Evolutionary conservation across 192 early-diverging fungal genomes (phyloP).

Genomic region (Linnemannia schmuckeri): DNA sequence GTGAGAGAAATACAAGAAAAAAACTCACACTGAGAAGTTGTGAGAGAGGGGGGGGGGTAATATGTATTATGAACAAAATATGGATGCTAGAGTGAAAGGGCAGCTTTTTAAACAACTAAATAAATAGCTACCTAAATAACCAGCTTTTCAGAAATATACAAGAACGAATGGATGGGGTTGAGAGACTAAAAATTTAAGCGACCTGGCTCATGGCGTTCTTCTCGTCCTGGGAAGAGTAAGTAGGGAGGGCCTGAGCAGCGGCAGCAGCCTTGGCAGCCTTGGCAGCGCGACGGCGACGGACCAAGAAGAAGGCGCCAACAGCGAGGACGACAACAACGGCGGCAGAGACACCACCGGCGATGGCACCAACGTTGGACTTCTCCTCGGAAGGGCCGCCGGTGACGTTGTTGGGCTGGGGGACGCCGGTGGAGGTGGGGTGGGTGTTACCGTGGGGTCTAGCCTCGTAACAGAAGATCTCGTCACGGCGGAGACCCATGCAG

Average conservation of each 20-base stretch:
- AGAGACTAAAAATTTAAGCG: constrained; percentile 4
- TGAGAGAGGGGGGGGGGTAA: background rate
- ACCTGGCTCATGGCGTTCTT: constrained; percentile 49
- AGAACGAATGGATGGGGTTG: background rate
- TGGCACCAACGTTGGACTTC: constrained; percentile 41
- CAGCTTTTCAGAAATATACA: background rate
- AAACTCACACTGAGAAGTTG: background rate
- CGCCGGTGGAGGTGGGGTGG: background rate
- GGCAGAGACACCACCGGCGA: constrained; percentile 51
- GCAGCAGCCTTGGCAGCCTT: constrained; percentile 29
- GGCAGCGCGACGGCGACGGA: constrained; percentile 45
- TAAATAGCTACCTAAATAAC: constrained; percentile 8
- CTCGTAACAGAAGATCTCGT: constrained; percentile 44
- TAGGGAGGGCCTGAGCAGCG: constrained; percentile 20
- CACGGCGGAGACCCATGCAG: constrained; percentile 35
- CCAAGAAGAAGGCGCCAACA: constrained; percentile 41
- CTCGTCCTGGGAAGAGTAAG: constrained; percentile 41
- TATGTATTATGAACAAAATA: constrained; percentile 12
- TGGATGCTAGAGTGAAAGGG: background rate
- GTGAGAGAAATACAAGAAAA: background rate
- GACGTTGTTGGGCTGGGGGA: constrained; percentile 9
- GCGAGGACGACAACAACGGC: constrained; percentile 35
- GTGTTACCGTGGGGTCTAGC: constrained; percentile 3
- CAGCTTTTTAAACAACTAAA: background rate
- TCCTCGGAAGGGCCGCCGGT: constrained; percentile 26